Conservation (phyloP, 192 early-diverging fungal species). For the Pecoramyces ruminantium region DNA sequence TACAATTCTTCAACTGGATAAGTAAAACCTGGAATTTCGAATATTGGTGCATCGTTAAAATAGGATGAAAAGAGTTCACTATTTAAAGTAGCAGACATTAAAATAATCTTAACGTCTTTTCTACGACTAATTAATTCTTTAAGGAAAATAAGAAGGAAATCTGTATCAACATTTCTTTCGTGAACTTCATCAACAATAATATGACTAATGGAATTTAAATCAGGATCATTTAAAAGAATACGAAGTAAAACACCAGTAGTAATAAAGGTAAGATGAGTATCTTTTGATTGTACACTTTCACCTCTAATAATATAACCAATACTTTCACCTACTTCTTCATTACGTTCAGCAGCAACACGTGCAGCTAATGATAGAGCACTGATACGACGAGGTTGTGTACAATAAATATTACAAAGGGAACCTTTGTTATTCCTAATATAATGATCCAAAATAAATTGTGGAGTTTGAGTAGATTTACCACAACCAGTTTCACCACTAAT, state of each 20-base stretch:
- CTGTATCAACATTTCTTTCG: constrained; percentile 54
- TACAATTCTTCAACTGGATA: constrained; percentile 25
- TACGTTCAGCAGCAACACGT: constrained; percentile 58
- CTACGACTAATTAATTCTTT: constrained; percentile 20
- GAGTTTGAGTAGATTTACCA: constrained; percentile 63
- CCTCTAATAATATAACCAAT: constrained; percentile 64
- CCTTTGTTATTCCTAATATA: constrained; percentile 18
- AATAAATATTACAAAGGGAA: constrained; percentile 28
- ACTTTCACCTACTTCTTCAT: constrained; percentile 26
- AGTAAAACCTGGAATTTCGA: constrained; percentile 39
- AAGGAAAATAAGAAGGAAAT: constrained; percentile 54
- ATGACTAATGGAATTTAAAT: constrained; percentile 38
- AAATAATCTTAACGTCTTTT: constrained; percentile 20
- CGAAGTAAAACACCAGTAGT: constrained; percentile 61
- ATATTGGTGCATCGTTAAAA: constrained; percentile 30
- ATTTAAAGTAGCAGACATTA: constrained; percentile 65
- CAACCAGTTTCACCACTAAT: constrained; percentile 60
- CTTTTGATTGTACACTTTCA: constrained; percentile 23
- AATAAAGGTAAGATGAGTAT: constrained; percentile 53
- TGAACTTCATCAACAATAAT: constrained; percentile 69
- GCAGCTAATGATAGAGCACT: constrained; percentile 63
- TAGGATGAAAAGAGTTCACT: constrained; percentile 25
- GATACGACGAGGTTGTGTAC: constrained; percentile 59
- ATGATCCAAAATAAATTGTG: constrained; percentile 54
- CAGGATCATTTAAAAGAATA: constrained; percentile 39